Percentiles rank a stretch among this genome's conserved stretches.
Conservation (phyloP, 257 asterid species). For the Oldenlandia corymbosa region DNA sequence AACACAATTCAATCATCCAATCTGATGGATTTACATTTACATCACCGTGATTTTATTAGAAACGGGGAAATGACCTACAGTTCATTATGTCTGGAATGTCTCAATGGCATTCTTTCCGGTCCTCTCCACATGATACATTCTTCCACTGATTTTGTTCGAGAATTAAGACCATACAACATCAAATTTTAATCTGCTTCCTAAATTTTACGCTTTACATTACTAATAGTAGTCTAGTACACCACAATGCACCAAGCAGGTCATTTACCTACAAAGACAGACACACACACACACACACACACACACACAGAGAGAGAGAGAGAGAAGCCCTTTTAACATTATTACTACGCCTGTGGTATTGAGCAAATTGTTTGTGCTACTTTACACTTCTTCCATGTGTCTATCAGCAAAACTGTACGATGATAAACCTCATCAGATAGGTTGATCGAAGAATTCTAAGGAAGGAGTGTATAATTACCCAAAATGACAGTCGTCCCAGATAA, state of each 20-base stretch:
- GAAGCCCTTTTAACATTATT: neutral
- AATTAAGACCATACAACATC: neutral
- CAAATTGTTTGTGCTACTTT: neutral
- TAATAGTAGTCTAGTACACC: neutral
- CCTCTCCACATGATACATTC: neutral
- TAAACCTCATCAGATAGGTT: neutral
- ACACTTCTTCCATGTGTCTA: neutral
- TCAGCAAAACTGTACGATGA: neutral
- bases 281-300: too few relatives aligned
- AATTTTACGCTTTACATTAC: neutral
- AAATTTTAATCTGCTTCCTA: too few relatives aligned
- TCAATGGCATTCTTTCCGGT: neutral
- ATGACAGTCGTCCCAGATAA: conserved; percentile 64
- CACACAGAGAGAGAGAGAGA: neutral
- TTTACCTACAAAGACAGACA: neutral
- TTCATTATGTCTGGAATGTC: too few relatives aligned
- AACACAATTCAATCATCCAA: neutral
- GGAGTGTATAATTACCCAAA: conserved; percentile 49
- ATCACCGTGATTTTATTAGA: neutral
- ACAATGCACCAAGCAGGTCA: neutral
- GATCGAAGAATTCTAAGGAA: neutral
- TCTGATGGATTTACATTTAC: neutral
- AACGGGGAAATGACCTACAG: neutral
- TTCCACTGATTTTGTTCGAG: neutral
- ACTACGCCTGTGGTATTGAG: neutral